These are phyloP conservation scores for Leccinum incarnatum DNA, from an alignment of 768 basidiomycete genomes.

Conservation along the genomic window DNA sequence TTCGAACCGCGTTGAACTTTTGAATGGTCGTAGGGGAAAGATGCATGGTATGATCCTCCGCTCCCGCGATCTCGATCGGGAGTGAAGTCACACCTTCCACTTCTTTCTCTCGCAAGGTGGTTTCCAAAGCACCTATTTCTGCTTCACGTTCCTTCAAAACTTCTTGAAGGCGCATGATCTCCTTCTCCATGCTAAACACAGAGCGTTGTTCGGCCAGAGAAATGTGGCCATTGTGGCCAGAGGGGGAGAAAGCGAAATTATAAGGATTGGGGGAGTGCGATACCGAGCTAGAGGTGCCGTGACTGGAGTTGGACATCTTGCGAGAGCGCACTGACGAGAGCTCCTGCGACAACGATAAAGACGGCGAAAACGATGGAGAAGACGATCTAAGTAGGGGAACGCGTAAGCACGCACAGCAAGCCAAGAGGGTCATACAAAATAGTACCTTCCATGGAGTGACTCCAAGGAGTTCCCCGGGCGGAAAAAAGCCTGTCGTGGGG, in stretches of 20 bases:
- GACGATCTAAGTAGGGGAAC: slow-evolving; percentile 59
- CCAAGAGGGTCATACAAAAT: slow-evolving; percentile 9
- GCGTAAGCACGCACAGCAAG: slow-evolving; percentile 6
- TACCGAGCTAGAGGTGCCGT: slow-evolving; percentile 64
- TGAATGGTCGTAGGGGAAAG: slow-evolving; percentile 71
- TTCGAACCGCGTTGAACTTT: slow-evolving; percentile 72
- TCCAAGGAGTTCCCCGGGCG: slow-evolving; percentile 83
- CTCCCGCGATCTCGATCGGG: slow-evolving; percentile 3
- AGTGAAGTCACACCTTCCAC: not conserved
- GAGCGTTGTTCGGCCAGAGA: slow-evolving; percentile 61
- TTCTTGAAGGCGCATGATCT: slow-evolving; percentile 94
- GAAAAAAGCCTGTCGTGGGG: slow-evolving; percentile 77
- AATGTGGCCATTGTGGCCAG: slow-evolving; percentile 32
- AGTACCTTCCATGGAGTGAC: slow-evolving; percentile 82
- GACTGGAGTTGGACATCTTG: slow-evolving; percentile 76
- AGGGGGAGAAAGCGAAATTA: slow-evolving; percentile 57
- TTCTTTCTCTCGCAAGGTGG: slow-evolving; percentile 42
- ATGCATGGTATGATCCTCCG: slow-evolving; percentile 32
- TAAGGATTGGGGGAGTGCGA: slow-evolving; percentile 60
- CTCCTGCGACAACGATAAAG: slow-evolving; percentile 97
- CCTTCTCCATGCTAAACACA: slow-evolving; percentile 82
- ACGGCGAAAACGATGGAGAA: slow-evolving; percentile 91
- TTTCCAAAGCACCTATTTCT: slow-evolving; percentile 81
- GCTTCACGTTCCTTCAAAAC: slow-evolving; percentile 87
- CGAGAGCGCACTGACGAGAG: slow-evolving; percentile 85